Base-by-base conservation (phyloP, 2,329 filamentous ascomycete species). In the Lecanosticta acicola region DNA sequence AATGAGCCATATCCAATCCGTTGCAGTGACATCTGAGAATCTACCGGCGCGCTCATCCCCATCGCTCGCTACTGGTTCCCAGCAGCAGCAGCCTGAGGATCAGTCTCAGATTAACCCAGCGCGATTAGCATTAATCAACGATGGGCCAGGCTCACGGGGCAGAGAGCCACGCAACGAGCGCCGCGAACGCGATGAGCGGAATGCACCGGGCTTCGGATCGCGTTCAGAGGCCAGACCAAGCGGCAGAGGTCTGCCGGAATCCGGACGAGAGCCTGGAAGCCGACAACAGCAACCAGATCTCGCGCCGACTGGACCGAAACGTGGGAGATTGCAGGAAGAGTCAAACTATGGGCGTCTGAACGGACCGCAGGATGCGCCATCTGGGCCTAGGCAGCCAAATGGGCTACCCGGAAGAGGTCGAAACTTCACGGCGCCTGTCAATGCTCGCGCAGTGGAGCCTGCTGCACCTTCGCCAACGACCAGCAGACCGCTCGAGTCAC, bases 281-380 rank as follows among this genome's bases (percentile, higher is more conserved):
- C 48, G 55, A 9, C 37, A 45, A 24, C 50, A 65, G n/a, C 53
- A 61, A 9, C 67, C 70, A 39, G 64, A 67, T 19, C 60, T 59
- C 32, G 67, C 76, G 36, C 78, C 78, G 4, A 73, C 72, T 16
- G 77, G 76, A 13, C 78, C 78, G 68, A 78, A 53, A 62, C 68
- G 73, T 59, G 73, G 73, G 21, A 68, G 75, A 40, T 60, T 75
- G 10, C 62, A 65, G 13, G 65, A 68, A 43, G 73, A 77, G 44
- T 68, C 72, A 9, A 71, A 68, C 39, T 75, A 73, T 55, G 73
- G 72, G 21, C 65, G 74, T 32, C 59, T 76, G 14, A 77, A 75
- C 49, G 63, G 63, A 20, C 66, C 67, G n/a, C 55, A 63, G 16
- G 72, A 80, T 16, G 71, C 68, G 40, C 78, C 79, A 18, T 77